These are phyloP conservation scores for Gossypium herbaceum DNA, from an alignment of 345 rosid species.

Conservation along the genomic window DNA sequence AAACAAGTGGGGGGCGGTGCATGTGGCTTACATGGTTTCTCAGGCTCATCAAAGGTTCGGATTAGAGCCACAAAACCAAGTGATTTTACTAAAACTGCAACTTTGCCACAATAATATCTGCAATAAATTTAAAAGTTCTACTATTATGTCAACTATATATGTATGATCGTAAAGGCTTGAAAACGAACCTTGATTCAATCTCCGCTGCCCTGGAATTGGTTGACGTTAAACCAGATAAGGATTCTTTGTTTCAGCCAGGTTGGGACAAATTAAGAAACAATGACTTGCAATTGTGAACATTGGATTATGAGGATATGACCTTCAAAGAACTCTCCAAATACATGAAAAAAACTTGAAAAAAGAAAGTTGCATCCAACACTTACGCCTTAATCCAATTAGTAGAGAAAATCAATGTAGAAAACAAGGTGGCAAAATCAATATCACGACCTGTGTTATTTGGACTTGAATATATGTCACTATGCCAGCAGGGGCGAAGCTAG, in stretches of 20 bases:
- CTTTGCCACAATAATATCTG: not conserved
- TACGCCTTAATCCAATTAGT: too few relatives aligned
- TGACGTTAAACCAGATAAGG: not conserved
- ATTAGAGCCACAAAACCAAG: slow-evolving; percentile 18
- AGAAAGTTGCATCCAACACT: too few relatives aligned
- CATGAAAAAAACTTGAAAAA: too few relatives aligned
- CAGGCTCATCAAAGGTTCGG: not conserved
- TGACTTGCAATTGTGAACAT: too few relatives aligned
- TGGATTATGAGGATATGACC: too few relatives aligned
- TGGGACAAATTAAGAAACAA: not conserved
- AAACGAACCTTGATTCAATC: not conserved
- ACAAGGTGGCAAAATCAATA: too few relatives aligned
- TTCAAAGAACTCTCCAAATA: too few relatives aligned
- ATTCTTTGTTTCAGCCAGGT: not conserved
- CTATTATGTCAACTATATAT: not conserved
- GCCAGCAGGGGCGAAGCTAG: too few relatives aligned
- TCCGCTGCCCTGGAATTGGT: not conserved
- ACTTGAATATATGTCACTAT: too few relatives aligned
- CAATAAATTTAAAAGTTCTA: not conserved
- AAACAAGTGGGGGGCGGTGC: not conserved
- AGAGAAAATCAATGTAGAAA: too few relatives aligned
- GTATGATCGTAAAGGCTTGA: not conserved
- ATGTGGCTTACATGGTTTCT: slow-evolving; percentile 10
- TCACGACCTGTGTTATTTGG: too few relatives aligned
- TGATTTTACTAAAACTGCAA: not conserved